Conservation (phyloP, 495 filamentous ascomycete species). For the Penicillium coprophilum region DNA sequence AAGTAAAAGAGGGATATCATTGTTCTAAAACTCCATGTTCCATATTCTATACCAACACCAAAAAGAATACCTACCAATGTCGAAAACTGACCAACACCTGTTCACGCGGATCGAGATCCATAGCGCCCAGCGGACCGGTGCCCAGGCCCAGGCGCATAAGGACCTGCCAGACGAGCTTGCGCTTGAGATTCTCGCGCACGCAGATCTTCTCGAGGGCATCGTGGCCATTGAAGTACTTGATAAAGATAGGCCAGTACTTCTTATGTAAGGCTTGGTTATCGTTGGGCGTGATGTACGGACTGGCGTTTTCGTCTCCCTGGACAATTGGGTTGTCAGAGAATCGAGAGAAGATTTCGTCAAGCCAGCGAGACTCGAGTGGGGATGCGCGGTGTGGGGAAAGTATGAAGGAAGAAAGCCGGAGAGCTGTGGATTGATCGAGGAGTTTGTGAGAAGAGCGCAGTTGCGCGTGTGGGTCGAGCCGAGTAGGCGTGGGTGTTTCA, state of each 20-base stretch:
- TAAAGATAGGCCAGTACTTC: slow-evolving; percentile 52
- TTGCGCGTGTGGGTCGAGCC: slow-evolving; percentile 27
- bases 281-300: slow-evolving; percentile 27
- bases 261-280: slow-evolving; percentile 54
- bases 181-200: slow-evolving; percentile 76
- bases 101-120: slow-evolving; percentile 38
- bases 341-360: slow-evolving; percentile 66
- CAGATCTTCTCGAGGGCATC: slow-evolving; percentile 86
- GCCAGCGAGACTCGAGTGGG: slow-evolving; percentile 65
- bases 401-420: slow-evolving; percentile 48
- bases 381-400: slow-evolving; percentile 55
- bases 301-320: slow-evolving; percentile 5
- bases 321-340: slow-evolving; percentile 40
- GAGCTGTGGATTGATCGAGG: slow-evolving; percentile 38
- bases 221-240: slow-evolving; percentile 85
- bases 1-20: slow-evolving; percentile 7
- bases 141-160: slow-evolving; percentile 40
- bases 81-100: slow-evolving; percentile 45
- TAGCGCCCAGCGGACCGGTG: slow-evolving; percentile 31
- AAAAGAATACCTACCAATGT: slow-evolving; percentile 38
- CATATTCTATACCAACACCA: background rate
- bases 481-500: slow-evolving; percentile 38
- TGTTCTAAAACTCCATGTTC: slow-evolving; percentile 3
- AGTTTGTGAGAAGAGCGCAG: slow-evolving; percentile 39
- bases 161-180: slow-evolving; percentile 76